Percentiles rank a stretch among this genome's conserved stretches.
phyloP scores from a whole-genome alignment of 495 filamentous ascomycete species.

The Aspergillus haitiensis region DNA sequence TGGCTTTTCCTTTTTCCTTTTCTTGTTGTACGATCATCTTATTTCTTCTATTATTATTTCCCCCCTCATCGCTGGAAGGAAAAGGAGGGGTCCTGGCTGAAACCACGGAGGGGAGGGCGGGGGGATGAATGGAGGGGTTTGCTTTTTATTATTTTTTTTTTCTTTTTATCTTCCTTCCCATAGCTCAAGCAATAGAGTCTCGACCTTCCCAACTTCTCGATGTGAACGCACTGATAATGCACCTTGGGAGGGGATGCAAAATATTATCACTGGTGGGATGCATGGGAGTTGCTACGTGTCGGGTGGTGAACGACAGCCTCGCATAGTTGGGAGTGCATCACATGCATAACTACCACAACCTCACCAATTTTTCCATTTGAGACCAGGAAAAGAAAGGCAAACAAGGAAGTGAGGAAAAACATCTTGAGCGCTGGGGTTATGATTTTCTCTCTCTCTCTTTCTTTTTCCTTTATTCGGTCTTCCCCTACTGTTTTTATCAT shows the following conservation, averaged over 20 bases:
- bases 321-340: neutral
- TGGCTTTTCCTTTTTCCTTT: neutral
- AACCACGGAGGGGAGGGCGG: neutral
- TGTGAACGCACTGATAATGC: neutral
- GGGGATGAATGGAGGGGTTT: neutral
- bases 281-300: conserved; percentile 5
- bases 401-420: too few relatives aligned
- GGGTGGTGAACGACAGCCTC: conserved; percentile 3
- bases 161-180: neutral
- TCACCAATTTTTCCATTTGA: neutral
- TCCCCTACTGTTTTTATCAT: too few relatives aligned
- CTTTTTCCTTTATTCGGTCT: too few relatives aligned
- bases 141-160: neutral
- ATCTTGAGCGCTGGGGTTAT: too few relatives aligned
- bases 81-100: conserved; percentile 9
- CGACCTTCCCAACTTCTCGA: too few relatives aligned
- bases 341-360: neutral
- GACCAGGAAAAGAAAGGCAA: neutral
- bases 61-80: neutral
- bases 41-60: neutral
- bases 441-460: too few relatives aligned
- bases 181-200: neutral
- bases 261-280: conserved; percentile 1
- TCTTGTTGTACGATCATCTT: neutral
- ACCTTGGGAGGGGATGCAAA: neutral